Evolutionary conservation across 169 alveolate genomes (phyloP).

Genomic region (Ichthyophthirius multifiliis): DNA sequence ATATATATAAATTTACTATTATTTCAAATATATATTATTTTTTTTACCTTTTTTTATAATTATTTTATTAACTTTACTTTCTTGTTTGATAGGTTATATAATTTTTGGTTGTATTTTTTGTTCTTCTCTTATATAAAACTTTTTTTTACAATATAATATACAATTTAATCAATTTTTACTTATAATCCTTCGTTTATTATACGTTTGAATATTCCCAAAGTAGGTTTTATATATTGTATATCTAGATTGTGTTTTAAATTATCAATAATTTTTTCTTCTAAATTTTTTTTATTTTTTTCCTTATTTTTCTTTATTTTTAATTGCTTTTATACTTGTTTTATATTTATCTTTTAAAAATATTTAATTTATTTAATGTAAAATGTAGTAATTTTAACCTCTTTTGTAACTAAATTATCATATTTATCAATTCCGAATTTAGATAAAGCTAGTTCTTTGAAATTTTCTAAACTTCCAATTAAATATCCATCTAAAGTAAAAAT

Average conservation of each 20-base stretch:
- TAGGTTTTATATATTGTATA: background rate
- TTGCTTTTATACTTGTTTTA: conserved; percentile 13
- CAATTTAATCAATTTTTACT: too few species aligned
- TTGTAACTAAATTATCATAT: background rate
- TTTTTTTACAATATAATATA: too few species aligned
- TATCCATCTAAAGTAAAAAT: conserved; percentile 47
- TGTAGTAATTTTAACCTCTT: too few species aligned
- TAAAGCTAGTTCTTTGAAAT: conserved; percentile 11
- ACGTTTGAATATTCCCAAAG: background rate
- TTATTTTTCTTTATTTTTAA: background rate
- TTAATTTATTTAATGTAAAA: too few species aligned
- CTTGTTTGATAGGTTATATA: too few species aligned
- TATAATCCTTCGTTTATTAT: background rate
- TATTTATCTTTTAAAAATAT: too few species aligned
- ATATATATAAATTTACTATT: too few species aligned
- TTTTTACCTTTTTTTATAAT: too few species aligned
- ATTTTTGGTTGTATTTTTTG: too few species aligned
- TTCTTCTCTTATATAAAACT: too few species aligned
- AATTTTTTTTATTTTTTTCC: conserved; percentile 11
- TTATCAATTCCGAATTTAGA: conserved; percentile 5
- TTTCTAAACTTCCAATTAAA: conserved; percentile 31
- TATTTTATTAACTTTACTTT: too few species aligned
- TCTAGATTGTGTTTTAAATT: background rate
- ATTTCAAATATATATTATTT: too few species aligned
- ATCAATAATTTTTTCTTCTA: conserved; percentile 6